Conservation (phyloP, 768 basidiomycete species). For the Mycena pura region DNA sequence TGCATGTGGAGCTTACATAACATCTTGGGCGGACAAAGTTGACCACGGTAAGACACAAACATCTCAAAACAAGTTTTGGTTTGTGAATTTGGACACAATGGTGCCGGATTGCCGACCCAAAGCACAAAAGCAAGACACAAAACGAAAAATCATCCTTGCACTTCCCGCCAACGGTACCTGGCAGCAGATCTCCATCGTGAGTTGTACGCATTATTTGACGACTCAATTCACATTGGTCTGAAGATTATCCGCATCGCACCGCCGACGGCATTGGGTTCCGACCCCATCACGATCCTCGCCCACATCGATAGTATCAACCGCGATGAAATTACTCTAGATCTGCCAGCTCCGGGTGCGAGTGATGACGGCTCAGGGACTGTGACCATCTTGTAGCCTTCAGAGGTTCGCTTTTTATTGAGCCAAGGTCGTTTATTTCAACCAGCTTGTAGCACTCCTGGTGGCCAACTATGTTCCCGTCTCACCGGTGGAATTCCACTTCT, state of each 20-base stretch:
- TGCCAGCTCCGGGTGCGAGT: constrained; percentile 43
- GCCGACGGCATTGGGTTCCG: not conserved
- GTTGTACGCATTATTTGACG: not conserved
- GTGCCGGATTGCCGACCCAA: no score
- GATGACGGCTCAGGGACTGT: constrained; percentile 44
- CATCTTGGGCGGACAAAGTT: no score
- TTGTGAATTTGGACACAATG: no score
- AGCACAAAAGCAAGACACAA: no score
- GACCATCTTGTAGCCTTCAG: constrained; percentile 38
- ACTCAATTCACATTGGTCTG: not conserved
- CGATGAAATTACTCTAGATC: constrained; percentile 21
- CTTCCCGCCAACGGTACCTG: no score
- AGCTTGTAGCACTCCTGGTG: constrained; percentile 11
- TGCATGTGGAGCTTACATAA: no score
- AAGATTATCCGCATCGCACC: constrained; percentile 20
- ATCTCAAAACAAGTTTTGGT: no score
- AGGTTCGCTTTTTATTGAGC: constrained; percentile 25
- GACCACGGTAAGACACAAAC: no score
- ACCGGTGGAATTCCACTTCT: constrained; percentile 42
- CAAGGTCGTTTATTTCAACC: no score
- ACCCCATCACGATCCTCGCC: constrained; percentile 29
- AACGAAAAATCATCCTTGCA: no score
- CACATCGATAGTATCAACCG: constrained; percentile 37
- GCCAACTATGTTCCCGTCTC: constrained; percentile 33
- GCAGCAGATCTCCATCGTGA: constrained; percentile 23